A percentile compares a stretch with the other conserved stretches of the same genome.
Evolutionary conservation across 495 filamentous ascomycete species (phyloP).

Genomic region (Zalerion maritima): DNA sequence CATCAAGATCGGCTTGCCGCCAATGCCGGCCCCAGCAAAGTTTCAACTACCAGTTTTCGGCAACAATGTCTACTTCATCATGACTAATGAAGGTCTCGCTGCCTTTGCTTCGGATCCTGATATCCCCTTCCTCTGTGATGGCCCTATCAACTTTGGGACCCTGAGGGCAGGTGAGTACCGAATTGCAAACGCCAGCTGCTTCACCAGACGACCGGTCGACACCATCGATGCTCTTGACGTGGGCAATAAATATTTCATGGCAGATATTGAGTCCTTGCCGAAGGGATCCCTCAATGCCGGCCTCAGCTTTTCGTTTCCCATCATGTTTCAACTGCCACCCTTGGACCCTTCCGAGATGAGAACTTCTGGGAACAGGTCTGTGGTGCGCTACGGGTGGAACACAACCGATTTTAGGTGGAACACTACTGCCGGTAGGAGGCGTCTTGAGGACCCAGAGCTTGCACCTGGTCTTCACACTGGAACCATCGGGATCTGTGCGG

Average conservation of each 20-base stretch:
- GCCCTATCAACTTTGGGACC: slow-evolving; percentile 25
- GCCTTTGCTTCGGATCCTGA: slow-evolving; percentile 23
- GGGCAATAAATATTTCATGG: slow-evolving; percentile 16
- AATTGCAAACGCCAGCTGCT: slow-evolving; percentile 19
- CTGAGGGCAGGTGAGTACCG: slow-evolving; percentile 16
- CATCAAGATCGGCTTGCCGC: slow-evolving; percentile 11
- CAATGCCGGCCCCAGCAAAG: slow-evolving; percentile 13
- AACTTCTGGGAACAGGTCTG: slow-evolving; percentile 13
- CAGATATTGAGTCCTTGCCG: slow-evolving; percentile 18
- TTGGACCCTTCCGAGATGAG: no score
- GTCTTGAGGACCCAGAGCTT: slow-evolving; percentile 7
- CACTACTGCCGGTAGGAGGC: slow-evolving; percentile 8
- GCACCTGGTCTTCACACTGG: slow-evolving; percentile 11
- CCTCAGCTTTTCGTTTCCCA: slow-evolving; percentile 19
- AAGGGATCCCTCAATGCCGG: slow-evolving; percentile 16
- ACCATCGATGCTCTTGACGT: slow-evolving; percentile 15
- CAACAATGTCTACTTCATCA: slow-evolving; percentile 22
- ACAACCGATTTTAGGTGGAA: no score
- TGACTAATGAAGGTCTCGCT: slow-evolving; percentile 22
- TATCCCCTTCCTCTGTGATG: slow-evolving; percentile 20
- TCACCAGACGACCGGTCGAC: slow-evolving; percentile 18
- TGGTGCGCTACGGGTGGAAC: slow-evolving; percentile 12
- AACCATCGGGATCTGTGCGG: slow-evolving; percentile 13
- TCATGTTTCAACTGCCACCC: slow-evolving; percentile 24
- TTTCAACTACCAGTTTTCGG: slow-evolving; percentile 27